phyloP scores from a whole-genome alignment of 2,329 filamentous ascomycete genomes.

The Fusarium sp. region DNA sequence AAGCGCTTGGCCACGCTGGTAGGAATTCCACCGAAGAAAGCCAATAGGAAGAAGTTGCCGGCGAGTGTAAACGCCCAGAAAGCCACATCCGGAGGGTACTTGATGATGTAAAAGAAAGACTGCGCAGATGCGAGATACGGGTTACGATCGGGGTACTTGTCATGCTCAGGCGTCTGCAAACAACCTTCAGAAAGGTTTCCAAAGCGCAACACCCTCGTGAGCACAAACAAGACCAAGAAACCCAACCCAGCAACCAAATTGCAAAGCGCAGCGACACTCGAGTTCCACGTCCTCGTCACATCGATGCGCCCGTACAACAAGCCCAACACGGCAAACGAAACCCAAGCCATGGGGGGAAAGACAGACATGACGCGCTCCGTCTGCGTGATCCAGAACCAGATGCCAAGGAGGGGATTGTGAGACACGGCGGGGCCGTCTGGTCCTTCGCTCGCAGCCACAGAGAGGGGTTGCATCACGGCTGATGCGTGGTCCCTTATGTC shows the following conservation, averaged over 20 bases:
- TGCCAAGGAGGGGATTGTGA: slow-evolving; percentile 41
- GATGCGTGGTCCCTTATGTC: slow-evolving; percentile 18
- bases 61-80: slow-evolving; percentile 56
- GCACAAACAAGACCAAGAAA: slow-evolving; percentile 52
- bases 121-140: slow-evolving; percentile 53
- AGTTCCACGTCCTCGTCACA: slow-evolving; percentile 46
- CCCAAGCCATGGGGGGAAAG: slow-evolving; percentile 59
- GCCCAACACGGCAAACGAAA: slow-evolving; percentile 58
- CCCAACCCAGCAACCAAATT: slow-evolving; percentile 43
- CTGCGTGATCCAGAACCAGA: slow-evolving; percentile 55
- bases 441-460: background rate
- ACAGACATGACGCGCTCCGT: slow-evolving; percentile 47
- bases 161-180: slow-evolving; percentile 52
- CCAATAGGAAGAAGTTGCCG: slow-evolving; percentile 52
- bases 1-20: slow-evolving; percentile 42
- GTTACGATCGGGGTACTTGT: slow-evolving; percentile 45
- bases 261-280: slow-evolving; percentile 38
- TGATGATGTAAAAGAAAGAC: slow-evolving; percentile 59
- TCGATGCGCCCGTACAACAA: slow-evolving; percentile 56
- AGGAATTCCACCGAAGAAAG: slow-evolving; percentile 50
- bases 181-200: slow-evolving; percentile 58
- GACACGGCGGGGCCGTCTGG: slow-evolving; percentile 22
- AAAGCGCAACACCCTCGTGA: slow-evolving; percentile 53
- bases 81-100: slow-evolving; percentile 59
- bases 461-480: background rate